Base-by-base conservation (phyloP, 1,284 basidiomycete species). In the Sanguinoderma infundibulare region DNA sequence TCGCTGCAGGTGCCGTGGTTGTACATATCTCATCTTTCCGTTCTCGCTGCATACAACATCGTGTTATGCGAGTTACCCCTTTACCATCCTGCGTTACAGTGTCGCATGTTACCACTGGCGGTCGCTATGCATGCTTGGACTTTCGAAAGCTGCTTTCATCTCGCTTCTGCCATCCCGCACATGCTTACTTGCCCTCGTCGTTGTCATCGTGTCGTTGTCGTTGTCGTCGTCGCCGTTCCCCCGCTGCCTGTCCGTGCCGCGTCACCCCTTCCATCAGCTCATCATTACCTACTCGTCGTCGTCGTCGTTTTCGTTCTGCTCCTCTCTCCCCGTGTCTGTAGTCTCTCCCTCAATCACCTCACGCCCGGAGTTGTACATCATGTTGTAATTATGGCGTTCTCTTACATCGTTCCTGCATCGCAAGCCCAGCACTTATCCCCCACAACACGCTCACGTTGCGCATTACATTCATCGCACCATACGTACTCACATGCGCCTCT, bases 61-160 rank as follows among this genome's bases (percentile, higher is more conserved):
- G 22, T 44, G 22, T 46, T 46, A 22, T 46, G 5, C 24, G 24
- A 15, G 42, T 46, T 46, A 46, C 42, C 42, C 24, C 12, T 44
- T 26, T 24, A 44, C 42, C 42, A 26, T 44, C 12, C 2, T 15
- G 5, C 46, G 17, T 20, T 26, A 8, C 9, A 12, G 15, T 30
- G 15, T 10, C 28, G 46, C 46, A 47, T 47, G 14, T 30, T 17
- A 2, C 15, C 9, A 30, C 8, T n/a, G 46, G 28, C 46, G 46
- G 46, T 49, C 46, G 28, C 28, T 32, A 26, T 44, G 53, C 30
- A 44, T 54, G 40, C 40, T 54, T 44, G 26, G 53, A 54, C 53
- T 54, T 6, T 54, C 28, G 28, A 24, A 5, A 32, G 46, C 46
- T 20, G 20, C 53, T 24, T n/a, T 28, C 53, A 8, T 28, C 10